A percentile compares a stretch with the other conserved stretches of the same genome.
phyloP scores from a whole-genome alignment of 495 filamentous ascomycete species.

The Cercophora newfieldiana region DNA sequence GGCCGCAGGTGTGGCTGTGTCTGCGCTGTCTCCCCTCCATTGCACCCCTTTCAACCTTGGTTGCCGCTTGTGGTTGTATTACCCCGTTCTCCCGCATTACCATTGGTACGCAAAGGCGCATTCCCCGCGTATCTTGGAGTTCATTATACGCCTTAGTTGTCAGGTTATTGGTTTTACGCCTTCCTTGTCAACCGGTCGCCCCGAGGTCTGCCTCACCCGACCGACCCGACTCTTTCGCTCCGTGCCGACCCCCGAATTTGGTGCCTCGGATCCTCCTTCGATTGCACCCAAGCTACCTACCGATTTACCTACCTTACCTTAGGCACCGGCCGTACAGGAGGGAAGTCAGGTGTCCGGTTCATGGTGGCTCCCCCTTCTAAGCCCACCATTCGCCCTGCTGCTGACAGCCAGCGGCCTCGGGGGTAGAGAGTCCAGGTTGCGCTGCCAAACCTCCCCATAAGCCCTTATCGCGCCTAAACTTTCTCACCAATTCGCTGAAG shows the following conservation, averaged over 20 bases:
- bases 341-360: background rate
- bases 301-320: background rate
- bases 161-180: too few relatives aligned
- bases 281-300: too few relatives aligned
- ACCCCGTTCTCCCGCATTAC: background rate
- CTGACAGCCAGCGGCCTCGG: background rate
- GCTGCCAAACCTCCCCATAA: too few relatives aligned
- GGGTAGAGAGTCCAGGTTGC: background rate
- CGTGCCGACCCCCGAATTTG: background rate
- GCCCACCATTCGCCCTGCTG: background rate
- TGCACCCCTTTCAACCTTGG: background rate
- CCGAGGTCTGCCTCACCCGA: background rate
- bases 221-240: background rate
- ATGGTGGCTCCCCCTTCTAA: too few relatives aligned
- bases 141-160: background rate
- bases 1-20: background rate
- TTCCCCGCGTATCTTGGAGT: background rate
- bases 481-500: background rate
- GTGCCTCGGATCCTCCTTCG: background rate
- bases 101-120: background rate
- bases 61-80: background rate
- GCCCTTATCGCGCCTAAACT: background rate
- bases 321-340: background rate
- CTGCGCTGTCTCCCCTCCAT: background rate
- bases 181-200: background rate